phyloP scores from a whole-genome alignment of 1,284 basidiomycete species.

The Porodaedalea pini region DNA sequence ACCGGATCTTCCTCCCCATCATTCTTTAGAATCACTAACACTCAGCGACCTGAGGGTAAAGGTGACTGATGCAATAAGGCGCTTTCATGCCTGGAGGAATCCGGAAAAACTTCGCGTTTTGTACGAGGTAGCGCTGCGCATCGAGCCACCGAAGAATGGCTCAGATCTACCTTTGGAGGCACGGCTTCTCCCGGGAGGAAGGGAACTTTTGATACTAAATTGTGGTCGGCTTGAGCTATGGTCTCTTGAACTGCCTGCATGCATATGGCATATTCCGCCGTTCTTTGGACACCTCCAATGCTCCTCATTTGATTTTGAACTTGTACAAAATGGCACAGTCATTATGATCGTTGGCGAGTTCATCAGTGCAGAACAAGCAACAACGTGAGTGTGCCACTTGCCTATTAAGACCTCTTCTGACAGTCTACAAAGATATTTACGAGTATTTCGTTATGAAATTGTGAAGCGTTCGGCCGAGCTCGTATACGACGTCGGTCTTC shows the following conservation, averaged over 20 bases:
- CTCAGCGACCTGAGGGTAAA: background rate
- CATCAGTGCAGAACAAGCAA: background rate
- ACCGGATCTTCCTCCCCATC: background rate
- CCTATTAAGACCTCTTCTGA: background rate
- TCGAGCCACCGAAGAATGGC: background rate
- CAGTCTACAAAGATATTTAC: background rate
- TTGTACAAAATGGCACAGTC: background rate
- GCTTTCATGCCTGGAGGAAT: background rate
- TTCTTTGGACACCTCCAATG: background rate
- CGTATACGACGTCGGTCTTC: background rate
- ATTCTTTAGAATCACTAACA: background rate
- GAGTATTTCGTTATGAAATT: background rate
- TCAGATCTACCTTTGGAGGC: background rate
- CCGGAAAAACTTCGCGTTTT: background rate
- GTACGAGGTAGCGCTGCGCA: background rate
- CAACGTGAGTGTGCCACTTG: background rate
- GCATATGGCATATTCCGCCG: background rate
- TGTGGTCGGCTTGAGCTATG: background rate
- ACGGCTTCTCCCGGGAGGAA: background rate
- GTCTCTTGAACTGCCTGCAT: background rate
- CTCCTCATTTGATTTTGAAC: background rate
- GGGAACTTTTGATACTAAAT: background rate
- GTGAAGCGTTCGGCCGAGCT: background rate
- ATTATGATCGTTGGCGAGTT: background rate
- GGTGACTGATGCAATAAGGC: background rate